Base-by-base conservation (phyloP, 352 stramenopile species). In the Globisporangium cylindrosporum region DNA sequence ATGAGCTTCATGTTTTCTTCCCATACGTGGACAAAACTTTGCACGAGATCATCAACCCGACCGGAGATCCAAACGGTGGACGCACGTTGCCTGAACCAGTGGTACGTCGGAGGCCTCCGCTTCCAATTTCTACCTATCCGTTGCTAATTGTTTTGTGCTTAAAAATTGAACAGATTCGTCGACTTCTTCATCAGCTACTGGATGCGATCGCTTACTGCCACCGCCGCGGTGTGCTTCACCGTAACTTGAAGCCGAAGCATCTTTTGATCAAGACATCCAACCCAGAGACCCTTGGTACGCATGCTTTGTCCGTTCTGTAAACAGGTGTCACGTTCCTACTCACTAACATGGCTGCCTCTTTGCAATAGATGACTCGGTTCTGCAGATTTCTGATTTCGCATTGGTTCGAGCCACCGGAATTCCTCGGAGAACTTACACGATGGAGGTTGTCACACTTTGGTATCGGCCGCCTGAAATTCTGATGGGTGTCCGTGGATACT, bases 1-100 rank as follows among this genome's bases (percentile, higher is more conserved):
- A 96, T 58, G 87, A 96, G 56, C 83, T 97, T 0, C 86, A 96
- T 60, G 85, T 97, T 12, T 97, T 97, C 73, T 97, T 97, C 66
- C 84, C 86, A 43, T 97, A 90, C 65, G 89, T 97, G 25, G 91
- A 96, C 72, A 92, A 95, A 70, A 97, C 89, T 3, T 69, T 97
- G 22, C 91, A 96, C 64, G 91, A 97, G 73, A 84, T 96, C 64
- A 95, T 97, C 65, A 97, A 97, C 68, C 91, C 91, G 1, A 94
- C 85, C 1, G 89, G 88, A 6, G 89, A 96, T 53, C 87, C 87
- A 10, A 91, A 78, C 59, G 88, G 90, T 20, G 90, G 90, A 8
- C 79, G 87, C 34, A 78, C 92, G 1, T 62, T 97, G 18, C 80
- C 87, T 10, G 88, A 96, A 54, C 71, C 71, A 73, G 82, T 92